Evolutionary conservation across 75 land plant species (phyloP).

Genomic region (Chamaecyparis obtusa): DNA sequence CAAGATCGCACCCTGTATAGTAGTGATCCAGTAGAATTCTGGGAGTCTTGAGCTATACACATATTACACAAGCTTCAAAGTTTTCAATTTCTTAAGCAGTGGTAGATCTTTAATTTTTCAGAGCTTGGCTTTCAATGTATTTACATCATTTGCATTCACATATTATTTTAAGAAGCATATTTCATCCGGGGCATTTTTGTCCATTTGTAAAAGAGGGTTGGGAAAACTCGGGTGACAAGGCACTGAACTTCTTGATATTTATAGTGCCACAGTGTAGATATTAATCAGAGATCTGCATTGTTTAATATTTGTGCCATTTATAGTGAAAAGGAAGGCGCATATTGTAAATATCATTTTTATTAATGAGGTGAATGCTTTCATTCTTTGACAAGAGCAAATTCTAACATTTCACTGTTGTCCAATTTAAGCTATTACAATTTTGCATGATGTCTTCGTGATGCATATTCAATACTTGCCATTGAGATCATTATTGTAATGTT

Average conservation of each 20-base stretch:
- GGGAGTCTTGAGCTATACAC: conserved; percentile 48
- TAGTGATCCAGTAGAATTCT: conserved; percentile 76
- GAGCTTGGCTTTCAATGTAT: not conserved
- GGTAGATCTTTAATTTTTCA: not conserved
- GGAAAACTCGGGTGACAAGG: not conserved
- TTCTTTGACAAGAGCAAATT: not conserved
- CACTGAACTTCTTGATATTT: not conserved
- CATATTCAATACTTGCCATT: not conserved
- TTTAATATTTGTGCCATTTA: not conserved
- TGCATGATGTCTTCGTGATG: not conserved
- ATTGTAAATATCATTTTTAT: not conserved
- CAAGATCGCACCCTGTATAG: conserved; percentile 67
- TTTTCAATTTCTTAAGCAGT: not conserved
- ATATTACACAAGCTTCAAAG: not conserved
- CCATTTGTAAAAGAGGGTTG: not conserved
- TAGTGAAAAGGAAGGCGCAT: not conserved
- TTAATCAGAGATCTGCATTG: not conserved
- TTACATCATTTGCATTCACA: not conserved
- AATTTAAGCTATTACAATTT: not conserved
- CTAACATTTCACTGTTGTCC: not conserved
- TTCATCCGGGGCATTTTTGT: not conserved
- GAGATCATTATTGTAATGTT: not conserved
- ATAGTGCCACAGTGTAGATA: not conserved
- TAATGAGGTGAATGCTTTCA: not conserved
- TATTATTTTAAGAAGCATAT: not conserved